These are phyloP conservation scores for Pseudocercospora musae DNA, from an alignment of 2,329 filamentous ascomycete genomes.

Conservation along the genomic window DNA sequence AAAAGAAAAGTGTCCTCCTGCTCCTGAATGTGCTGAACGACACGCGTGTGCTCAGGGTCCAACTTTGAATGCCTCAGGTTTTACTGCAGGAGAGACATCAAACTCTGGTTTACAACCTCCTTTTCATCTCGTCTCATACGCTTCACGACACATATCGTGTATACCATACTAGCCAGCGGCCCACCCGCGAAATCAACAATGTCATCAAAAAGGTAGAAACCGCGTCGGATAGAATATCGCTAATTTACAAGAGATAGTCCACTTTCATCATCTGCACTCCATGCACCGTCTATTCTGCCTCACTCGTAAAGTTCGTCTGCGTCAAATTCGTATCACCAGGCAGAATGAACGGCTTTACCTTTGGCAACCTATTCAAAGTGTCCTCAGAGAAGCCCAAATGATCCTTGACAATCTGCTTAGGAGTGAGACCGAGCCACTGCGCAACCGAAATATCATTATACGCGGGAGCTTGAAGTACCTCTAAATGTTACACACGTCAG, in stretches of 20 bases:
- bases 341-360: conserved; percentile 41
- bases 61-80: not conserved
- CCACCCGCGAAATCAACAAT: not conserved
- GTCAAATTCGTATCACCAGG: conserved; percentile 38
- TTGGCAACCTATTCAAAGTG: conserved; percentile 34
- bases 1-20: not conserved
- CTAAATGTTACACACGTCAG: conserved; percentile 25
- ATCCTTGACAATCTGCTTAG: conserved; percentile 39
- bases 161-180: not conserved
- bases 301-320: conserved; percentile 37
- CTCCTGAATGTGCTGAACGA: not conserved
- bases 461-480: conserved; percentile 53
- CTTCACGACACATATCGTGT: no score
- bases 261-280: not conserved
- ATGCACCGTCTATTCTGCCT: conserved; percentile 16
- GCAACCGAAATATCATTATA: conserved; percentile 56
- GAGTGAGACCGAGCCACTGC: conserved; percentile 56
- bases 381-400: conserved; percentile 33
- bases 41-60: not conserved
- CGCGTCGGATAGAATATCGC: not conserved
- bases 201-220: not conserved
- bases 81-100: not conserved
- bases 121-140: no score
- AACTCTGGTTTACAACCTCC: not conserved
- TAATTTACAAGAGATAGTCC: not conserved